Percentiles rank a stretch among this genome's conserved stretches.
Conservation (phyloP, 192 early-diverging fungal species). For the Spizellomyces punctatus region DNA sequence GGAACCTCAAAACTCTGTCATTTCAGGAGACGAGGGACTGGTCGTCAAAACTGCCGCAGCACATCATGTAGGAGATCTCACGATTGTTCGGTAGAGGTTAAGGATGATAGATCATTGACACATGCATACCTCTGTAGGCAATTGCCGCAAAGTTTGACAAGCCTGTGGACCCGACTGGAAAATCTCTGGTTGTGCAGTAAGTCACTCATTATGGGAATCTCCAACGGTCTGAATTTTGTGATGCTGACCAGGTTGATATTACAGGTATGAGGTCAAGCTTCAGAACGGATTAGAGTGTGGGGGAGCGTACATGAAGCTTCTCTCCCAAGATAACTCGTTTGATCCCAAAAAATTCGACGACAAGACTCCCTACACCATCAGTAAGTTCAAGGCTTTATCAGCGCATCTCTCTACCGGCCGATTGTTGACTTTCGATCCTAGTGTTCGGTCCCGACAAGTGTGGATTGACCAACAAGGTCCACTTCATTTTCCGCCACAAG, state of each 20-base stretch:
- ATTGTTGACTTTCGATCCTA: conserved; percentile 17
- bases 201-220: background rate
- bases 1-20: conserved; percentile 53
- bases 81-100: background rate
- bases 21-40: conserved; percentile 73
- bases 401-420: background rate
- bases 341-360: conserved; percentile 73
- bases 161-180: conserved; percentile 73
- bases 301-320: conserved; percentile 90
- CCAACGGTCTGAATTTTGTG: conserved; percentile 17
- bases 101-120: background rate
- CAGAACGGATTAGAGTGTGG: conserved; percentile 86
- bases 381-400: conserved; percentile 25
- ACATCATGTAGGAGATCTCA: conserved; percentile 63
- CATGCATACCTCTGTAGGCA: conserved; percentile 41
- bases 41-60: conserved; percentile 80
- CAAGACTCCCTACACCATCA: conserved; percentile 85
- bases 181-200: conserved; percentile 79
- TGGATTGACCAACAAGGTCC: conserved; percentile 86
- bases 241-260: background rate
- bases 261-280: conserved; percentile 85
- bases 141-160: conserved; percentile 74
- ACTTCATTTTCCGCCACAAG: conserved; percentile 91
- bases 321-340: conserved; percentile 66
- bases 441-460: conserved; percentile 99